phyloP scores from a whole-genome alignment of 164 flowering plant species.

The Houttuynia cordata region DNA sequence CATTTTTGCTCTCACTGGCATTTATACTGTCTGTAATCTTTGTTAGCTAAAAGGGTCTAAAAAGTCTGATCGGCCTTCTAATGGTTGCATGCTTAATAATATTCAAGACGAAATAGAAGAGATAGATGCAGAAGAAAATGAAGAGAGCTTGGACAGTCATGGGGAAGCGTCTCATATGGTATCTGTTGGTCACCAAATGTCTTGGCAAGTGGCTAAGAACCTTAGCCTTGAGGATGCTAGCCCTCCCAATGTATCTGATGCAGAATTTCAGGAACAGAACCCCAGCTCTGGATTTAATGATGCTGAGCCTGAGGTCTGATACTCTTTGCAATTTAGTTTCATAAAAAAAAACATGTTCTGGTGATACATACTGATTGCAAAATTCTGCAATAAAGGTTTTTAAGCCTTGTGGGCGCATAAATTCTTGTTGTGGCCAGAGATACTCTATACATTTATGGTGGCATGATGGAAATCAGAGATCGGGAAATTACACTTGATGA shows the following conservation, averaged over 20 bases:
- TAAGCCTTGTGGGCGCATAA: constrained; percentile 96
- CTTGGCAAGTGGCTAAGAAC: constrained; percentile 24
- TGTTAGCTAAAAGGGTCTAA: constrained; percentile 37
- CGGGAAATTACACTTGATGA: constrained; percentile 89
- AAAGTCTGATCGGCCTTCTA: constrained; percentile 26
- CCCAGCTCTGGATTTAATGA: constrained; percentile 21
- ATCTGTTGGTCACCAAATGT: constrained; percentile 26
- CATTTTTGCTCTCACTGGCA: neutral
- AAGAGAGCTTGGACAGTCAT: constrained; percentile 19
- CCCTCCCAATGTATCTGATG: constrained; percentile 17
- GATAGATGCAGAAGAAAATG: constrained; percentile 14
- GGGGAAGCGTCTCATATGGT: constrained; percentile 35
- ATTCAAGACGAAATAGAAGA: constrained; percentile 18
- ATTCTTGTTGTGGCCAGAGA: constrained; percentile 77
- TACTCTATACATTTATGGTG: constrained; percentile 79
- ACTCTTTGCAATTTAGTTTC: neutral
- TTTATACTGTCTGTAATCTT: constrained; percentile 6
- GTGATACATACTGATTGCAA: neutral
- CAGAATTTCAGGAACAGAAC: constrained; percentile 17
- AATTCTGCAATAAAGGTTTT: constrained; percentile 34
- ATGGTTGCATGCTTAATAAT: constrained; percentile 16
- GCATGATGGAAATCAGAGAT: constrained; percentile 94
- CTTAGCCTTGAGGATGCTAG: constrained; percentile 22
- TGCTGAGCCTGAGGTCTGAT: constrained; percentile 51
- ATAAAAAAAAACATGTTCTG: neutral